Conservation (phyloP, 768 basidiomycete species). For the Ephemerocybe angulata region DNA sequence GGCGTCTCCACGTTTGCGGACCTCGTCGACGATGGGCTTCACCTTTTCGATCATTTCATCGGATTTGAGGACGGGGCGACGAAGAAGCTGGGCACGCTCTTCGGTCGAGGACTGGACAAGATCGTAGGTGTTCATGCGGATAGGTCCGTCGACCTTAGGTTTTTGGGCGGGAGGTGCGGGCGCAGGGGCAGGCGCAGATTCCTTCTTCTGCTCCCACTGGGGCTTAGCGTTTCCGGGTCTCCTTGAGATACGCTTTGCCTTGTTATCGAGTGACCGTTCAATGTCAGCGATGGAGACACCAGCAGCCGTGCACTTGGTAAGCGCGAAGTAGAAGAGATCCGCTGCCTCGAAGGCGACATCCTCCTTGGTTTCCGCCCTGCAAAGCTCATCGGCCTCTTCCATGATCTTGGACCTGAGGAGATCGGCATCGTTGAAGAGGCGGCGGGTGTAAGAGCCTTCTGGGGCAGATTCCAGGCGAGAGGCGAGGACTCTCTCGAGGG, state of each 20-base stretch:
- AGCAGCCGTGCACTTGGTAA: conserved; percentile 77
- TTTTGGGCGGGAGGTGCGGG: conserved; percentile 6
- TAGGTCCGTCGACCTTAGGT: conserved; percentile 36
- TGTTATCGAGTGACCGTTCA: conserved; percentile 76
- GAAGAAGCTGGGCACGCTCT: conserved; percentile 68
- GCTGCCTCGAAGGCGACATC: conserved; percentile 95
- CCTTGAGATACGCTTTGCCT: conserved; percentile 83
- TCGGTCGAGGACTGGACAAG: conserved; percentile 45
- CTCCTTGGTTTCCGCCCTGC: conserved; percentile 68
- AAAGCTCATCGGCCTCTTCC: conserved; percentile 99
- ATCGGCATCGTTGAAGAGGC: conserved; percentile 77
- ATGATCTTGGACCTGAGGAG: conserved; percentile 92
- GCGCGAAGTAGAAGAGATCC: conserved; percentile 88
- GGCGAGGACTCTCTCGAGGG: conserved; percentile 75
- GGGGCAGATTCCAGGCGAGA: conserved; percentile 74
- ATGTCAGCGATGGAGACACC: conserved; percentile 84
- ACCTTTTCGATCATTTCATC: conserved; percentile 91
- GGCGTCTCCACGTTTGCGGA: conserved; percentile 77
- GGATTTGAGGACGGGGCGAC: conserved; percentile 84
- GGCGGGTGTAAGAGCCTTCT: conserved; percentile 86
- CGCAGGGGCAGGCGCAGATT: conserved; percentile 15
- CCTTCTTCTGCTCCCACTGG: conserved; percentile 51
- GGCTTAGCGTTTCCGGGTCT: conserved; percentile 91
- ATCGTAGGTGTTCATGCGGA: conserved; percentile 75
- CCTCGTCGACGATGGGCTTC: conserved; percentile 87